Evolutionary conservation across 257 asterid genomes (phyloP).

Genomic region (Nicotiana otophora): DNA sequence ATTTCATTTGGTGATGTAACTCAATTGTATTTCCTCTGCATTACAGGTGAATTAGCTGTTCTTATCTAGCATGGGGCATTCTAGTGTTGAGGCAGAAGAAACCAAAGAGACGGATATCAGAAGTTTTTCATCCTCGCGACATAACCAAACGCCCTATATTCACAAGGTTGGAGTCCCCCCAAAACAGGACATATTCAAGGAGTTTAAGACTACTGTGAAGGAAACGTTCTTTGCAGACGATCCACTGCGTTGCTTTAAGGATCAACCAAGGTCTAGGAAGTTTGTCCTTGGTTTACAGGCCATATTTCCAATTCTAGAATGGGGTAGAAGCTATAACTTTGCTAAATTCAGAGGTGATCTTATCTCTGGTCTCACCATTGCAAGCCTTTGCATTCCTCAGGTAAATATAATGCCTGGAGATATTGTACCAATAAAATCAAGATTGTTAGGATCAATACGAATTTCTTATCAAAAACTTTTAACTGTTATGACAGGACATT

Average conservation of each 20-base stretch:
- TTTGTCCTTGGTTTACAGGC: conserved; percentile 16
- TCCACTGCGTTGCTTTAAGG: conserved; percentile 19
- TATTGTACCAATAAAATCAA: not conserved
- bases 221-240: conserved; percentile 23
- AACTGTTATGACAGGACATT: conserved; percentile 43
- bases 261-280: conserved; percentile 23
- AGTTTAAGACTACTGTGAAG: conserved; percentile 16
- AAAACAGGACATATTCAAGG: conserved; percentile 4
- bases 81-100: conserved; percentile 13
- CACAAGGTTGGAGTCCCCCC: conserved; percentile 22
- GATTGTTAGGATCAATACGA: not conserved
- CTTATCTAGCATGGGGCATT: conserved; percentile 26
- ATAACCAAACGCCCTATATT: conserved; percentile 13
- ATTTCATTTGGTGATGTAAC: not conserved
- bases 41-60: conserved; percentile 15
- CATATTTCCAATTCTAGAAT: conserved; percentile 59
- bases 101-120: conserved; percentile 35
- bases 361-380: conserved; percentile 77
- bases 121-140: conserved; percentile 30
- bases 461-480: not conserved
- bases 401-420: conserved; percentile 19
- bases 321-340: conserved; percentile 56
- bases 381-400: conserved; percentile 87
- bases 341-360: conserved; percentile 57
- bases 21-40: not conserved